phyloP scores from a whole-genome alignment of 2,329 filamentous ascomycete genomes.

The Graphilbum sp. region DNA sequence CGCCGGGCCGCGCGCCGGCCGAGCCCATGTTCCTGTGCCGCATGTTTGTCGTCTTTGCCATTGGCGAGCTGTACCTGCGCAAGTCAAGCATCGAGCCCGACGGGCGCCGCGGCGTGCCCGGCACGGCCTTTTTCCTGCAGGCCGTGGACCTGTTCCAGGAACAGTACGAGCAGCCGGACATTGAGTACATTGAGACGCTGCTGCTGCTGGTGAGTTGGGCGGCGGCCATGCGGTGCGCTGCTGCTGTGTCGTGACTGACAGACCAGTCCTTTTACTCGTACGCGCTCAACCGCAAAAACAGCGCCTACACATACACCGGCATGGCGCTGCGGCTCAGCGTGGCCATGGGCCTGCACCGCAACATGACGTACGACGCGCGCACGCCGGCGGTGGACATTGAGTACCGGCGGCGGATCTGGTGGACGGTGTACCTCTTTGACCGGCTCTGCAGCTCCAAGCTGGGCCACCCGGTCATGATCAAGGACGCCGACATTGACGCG shows the following conservation, averaged over 20 bases:
- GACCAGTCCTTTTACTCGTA: conserved; percentile 20
- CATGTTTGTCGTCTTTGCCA: background rate
- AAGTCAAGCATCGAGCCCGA: background rate
- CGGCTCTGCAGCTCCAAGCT: conserved; percentile 3
- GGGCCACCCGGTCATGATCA: conserved; percentile 2
- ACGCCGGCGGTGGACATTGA: conserved; percentile 14
- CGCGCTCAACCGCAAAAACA: conserved; percentile 21
- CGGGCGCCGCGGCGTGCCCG: conserved; percentile 17
- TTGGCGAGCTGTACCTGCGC: conserved; percentile 1
- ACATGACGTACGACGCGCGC: conserved; percentile 17
- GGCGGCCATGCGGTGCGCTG: too few relatives aligned
- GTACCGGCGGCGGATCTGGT: conserved; percentile 10
- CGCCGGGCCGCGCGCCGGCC: too few relatives aligned
- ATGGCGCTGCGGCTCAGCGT: conserved; percentile 20
- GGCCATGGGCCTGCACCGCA: conserved; percentile 21
- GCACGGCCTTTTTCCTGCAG: conserved; percentile 18
- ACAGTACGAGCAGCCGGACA: conserved; percentile 18
- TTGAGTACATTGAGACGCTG: conserved; percentile 20
- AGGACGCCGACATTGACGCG: conserved; percentile 1
- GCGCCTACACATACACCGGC: conserved; percentile 19
- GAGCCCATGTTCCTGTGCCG: too few relatives aligned
- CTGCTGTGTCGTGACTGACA: too few relatives aligned
- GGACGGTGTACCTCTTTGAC: conserved; percentile 2
- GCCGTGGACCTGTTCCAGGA: conserved; percentile 19
- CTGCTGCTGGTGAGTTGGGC: too few relatives aligned